Base-by-base conservation (phyloP, 495 filamentous ascomycete species). In the Penicillium psychrofluorescens region DNA sequence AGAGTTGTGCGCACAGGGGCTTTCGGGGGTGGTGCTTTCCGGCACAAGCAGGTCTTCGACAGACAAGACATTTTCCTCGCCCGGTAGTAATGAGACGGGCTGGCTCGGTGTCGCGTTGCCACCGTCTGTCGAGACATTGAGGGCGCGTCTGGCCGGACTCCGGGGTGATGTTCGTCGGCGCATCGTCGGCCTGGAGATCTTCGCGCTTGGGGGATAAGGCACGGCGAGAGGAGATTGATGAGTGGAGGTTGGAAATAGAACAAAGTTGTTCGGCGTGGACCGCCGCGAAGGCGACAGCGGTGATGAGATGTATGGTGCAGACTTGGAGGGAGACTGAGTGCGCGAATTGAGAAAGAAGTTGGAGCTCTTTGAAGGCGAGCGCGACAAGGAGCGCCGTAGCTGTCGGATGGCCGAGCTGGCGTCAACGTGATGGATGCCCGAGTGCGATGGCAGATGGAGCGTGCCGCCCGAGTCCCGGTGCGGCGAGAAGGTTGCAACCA, bases 371-470 rank as follows among this genome's bases (percentile, higher is more conserved):
- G 90, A 94, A 8, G 89, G 90, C 8, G 89, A 95, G 36, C 87
- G 75, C 27, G 88, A 94, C 37, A 95, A 70, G 14, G 90, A 94
- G 50, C 88, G 84, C 35, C 88, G 77, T 35, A 95, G 64, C 49
- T 88, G 82, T 49, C 83, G 74, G 40, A 94, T 83, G 11, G 85
- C 79, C 15, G 85, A 79, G 51, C 78, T 81, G 5, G 86, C 78
- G 64, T 90, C 86, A 52, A 88, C 83, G 67, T 84, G 80, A 52
- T 86, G 83, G 44, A 82, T 78, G 50, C 87, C 85, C 22, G 85
- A 88, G 39, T 89, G 90, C 29, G 90, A 91, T 40, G 85, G 78
- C 4, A 91, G 74, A 56, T 90, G 87, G 42, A 94, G 71, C 35
- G 86, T 89, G 46, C 85, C 84, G 51, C 87, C 85, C 45, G 83